These are phyloP conservation scores for Podospora pseudocomata DNA, from an alignment of 495 filamentous ascomycete genomes.

Conservation along the genomic window DNA sequence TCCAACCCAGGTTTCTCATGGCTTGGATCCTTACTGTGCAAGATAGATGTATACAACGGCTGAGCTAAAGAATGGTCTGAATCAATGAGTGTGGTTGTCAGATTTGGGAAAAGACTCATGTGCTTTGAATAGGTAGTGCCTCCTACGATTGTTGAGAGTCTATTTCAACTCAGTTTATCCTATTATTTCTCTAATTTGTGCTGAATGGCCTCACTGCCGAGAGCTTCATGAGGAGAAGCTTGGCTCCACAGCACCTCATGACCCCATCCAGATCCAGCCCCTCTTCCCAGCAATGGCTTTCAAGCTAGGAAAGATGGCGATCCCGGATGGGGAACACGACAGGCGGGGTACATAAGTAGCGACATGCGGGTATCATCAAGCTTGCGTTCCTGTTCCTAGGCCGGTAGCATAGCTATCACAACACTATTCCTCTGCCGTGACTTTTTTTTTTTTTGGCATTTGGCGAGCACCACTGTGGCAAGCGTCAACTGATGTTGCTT, in stretches of 20 bases:
- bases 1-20: neutral
- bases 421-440: neutral
- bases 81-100: neutral
- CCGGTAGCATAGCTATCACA: constrained; percentile 2
- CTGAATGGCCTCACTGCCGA: neutral
- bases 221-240: neutral
- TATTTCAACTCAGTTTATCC: neutral
- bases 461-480: neutral
- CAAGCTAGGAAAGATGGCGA: constrained; percentile 13
- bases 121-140: neutral
- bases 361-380: constrained; percentile 6
- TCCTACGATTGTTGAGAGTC: neutral
- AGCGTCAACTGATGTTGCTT: neutral
- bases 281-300: constrained; percentile 7
- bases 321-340: constrained; percentile 24
- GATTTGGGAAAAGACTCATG: neutral
- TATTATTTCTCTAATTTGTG: neutral
- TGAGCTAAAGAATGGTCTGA: neutral
- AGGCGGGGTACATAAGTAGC: constrained; percentile 25
- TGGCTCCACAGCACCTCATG: constrained; percentile 4
- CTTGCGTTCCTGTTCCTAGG: neutral
- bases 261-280: constrained; percentile 1
- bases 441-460: neutral
- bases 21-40: neutral
- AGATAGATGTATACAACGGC: neutral